Evolutionary conservation across 495 filamentous ascomycete genomes (phyloP), one percentile per base, ranked within the genome.

Genomic region (Tuber indicum): DNA sequence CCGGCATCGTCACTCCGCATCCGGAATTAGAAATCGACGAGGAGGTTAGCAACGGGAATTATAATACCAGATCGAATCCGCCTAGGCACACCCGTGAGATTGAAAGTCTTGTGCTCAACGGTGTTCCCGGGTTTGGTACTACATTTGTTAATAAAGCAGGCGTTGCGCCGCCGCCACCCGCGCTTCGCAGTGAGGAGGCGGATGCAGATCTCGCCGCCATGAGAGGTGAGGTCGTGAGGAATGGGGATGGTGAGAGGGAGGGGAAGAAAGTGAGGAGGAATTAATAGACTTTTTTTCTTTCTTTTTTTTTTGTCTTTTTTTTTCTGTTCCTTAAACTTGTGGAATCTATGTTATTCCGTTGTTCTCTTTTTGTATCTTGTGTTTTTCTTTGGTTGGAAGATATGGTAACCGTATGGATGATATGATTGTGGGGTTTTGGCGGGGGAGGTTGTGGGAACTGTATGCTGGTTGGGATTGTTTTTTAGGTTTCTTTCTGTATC

Each of bases 141-240:
- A 82, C 81, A 2, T 82, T 82, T 73, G 81, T 82, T 4, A 82
- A 82, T 73, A 82, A 82, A 72, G 78, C 81, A 1, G 73, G 74
- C 2, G 75, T 82, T 42, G 81, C 81, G 14, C 81, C 81, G 17
- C 77, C 81, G 23, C 81, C 81, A 3, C 81, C 81, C 0, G 77
- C 75, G 12, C 23, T 82, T 1, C 73, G 81, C 7, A 49, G 74
- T 32, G 81, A 82, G 49, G 81, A 82, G 36, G 81, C 75, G 14
- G 81, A 82, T 9, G 79, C 70, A 21, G 81, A 82, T 80, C 43
- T 82, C 17, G 75, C 75, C 32, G 81, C 79, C 6, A 80, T 82
- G 74, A 74, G 81, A 45, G 76, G 75, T 42, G 74, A 76, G 1
- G 75, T 74, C 17, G 77, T 52, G 39, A 73, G 47, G 26, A 76